These are phyloP conservation scores for Pseudocercospora eumusae DNA, from an alignment of 2,329 filamentous ascomycete genomes.

Conservation along the genomic window DNA sequence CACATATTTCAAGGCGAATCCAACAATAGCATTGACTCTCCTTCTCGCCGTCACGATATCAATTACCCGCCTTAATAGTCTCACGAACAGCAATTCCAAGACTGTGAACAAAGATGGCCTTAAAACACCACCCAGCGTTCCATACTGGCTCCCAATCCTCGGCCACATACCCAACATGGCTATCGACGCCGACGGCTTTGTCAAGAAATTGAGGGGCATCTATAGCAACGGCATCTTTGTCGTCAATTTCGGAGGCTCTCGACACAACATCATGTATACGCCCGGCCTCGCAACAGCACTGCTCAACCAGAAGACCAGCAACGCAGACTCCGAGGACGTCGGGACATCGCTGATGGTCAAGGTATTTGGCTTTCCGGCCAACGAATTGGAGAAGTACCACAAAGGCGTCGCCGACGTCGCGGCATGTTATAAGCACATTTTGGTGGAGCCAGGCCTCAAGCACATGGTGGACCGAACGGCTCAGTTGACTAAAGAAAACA, in stretches of 20 bases:
- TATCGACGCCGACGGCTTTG: constrained; percentile 48
- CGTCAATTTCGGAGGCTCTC: constrained; percentile 52
- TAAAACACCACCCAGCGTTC: constrained; percentile 42
- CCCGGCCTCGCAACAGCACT: constrained; percentile 50
- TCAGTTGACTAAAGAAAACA: constrained; percentile 46
- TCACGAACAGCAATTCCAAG: constrained; percentile 19
- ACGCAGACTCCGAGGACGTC: constrained; percentile 36
- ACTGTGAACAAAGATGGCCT: constrained; percentile 27
- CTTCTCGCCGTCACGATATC: constrained; percentile 13
- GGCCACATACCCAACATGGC: constrained; percentile 57
- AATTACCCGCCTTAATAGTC: constrained; percentile 29
- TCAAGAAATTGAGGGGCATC: constrained; percentile 45
- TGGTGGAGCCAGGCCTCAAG: constrained; percentile 51
- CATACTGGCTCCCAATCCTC: constrained; percentile 62
- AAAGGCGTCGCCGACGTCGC: constrained; percentile 41
- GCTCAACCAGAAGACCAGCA: constrained; percentile 41
- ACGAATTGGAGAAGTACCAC: constrained; percentile 42
- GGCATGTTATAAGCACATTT: constrained; percentile 46
- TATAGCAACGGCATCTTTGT: constrained; percentile 49
- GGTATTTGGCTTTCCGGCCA: constrained; percentile 46
- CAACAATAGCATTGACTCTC: background rate
- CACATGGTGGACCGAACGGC: constrained; percentile 44
- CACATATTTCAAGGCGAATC: constrained; percentile 6
- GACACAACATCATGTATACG: constrained; percentile 54
- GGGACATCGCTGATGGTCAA: constrained; percentile 34